Evolutionary conservation across 2,329 filamentous ascomycete species (phyloP).

Genomic region (Cordyceps cateniannulata): DNA sequence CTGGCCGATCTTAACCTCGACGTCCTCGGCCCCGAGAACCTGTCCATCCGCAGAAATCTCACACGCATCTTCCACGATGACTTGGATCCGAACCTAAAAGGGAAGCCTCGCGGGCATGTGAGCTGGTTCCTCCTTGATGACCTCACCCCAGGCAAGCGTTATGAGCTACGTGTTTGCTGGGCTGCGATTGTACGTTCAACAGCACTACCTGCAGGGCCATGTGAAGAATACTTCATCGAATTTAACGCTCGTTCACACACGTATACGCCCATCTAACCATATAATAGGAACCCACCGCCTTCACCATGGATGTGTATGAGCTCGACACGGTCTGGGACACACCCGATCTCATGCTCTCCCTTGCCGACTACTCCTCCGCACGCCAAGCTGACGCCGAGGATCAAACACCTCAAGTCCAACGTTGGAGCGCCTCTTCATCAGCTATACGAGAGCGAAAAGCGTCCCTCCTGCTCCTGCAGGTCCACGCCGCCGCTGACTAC

Average conservation of each 20-base stretch:
- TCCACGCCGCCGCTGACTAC: constrained; percentile 77
- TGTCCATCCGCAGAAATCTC: constrained; percentile 56
- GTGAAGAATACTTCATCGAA: too few relatives aligned
- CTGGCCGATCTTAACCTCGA: constrained; percentile 55
- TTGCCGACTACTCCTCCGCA: constrained; percentile 54
- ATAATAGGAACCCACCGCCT: constrained; percentile 75
- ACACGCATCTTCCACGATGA: constrained; percentile 60
- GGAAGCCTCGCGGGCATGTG: constrained; percentile 47
- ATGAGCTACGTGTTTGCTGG: constrained; percentile 93
- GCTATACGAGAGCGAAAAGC: constrained; percentile 21
- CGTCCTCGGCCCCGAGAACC: constrained; percentile 52
- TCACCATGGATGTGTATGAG: constrained; percentile 61
- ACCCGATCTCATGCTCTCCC: constrained; percentile 56
- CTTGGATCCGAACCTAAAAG: constrained; percentile 15
- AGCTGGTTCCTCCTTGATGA: constrained; percentile 75
- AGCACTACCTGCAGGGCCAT: background rate
- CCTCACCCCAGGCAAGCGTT: constrained; percentile 65
- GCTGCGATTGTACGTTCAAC: constrained; percentile 68
- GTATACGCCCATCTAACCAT: too few relatives aligned
- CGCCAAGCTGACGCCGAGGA: constrained; percentile 30
- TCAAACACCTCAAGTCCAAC: constrained; percentile 1
- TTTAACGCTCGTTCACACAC: too few relatives aligned
- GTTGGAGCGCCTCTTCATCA: background rate
- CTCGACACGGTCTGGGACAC: constrained; percentile 55
- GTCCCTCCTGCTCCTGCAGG: constrained; percentile 64